Evolutionary conservation across 2,329 filamentous ascomycete genomes (phyloP), one percentile per base, ranked within the genome.

Genomic region (Chrysoporthe puriensis): DNA sequence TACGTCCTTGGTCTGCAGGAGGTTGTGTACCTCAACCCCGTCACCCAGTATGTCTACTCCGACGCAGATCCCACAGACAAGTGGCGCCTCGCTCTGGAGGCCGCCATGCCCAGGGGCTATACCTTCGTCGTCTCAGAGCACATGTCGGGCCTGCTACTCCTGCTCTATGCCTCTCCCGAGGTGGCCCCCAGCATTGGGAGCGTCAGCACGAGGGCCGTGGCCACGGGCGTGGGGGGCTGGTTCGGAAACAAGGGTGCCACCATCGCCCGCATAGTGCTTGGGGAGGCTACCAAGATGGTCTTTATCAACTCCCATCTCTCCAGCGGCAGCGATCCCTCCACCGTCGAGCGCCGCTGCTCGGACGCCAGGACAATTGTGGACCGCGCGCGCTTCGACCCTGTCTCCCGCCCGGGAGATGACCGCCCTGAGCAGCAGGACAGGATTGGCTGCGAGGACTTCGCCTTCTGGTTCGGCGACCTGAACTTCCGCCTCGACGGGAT

Each of bases 221-320:
- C 94, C 0, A 99, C 96, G 0, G 96, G 96, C 0, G 79, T 98
- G 56, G 87, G 96, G 79, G 95, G 95, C 0, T 97, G 97, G 75
- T 90, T 97, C 82, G 96, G 96, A 11, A 99, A 99, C 78, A 99
- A 99, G 77, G 96, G 96, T 1, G 95, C 92, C 4, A 91, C 97
- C 0, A 88, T 90, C 3, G 91, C 91, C 4, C 87, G 95, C 26
- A 82, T 99, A 4, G 84, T 99, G 0, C 81, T 99, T 0, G 96
- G 95, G 1, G 96, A 97, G 77, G 94, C 94, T 0, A 97, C 96
- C 0, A 87, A 91, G 42, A 81, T 99, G 66, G 90, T 96, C 34
- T 97, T 99, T 77, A 84, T 97, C 72, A 97, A 99, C 77, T 93
- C 88, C 66, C 96, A 99, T 80, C 84, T 99, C 34, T 91, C 94